Base-by-base conservation (phyloP, 805 yeast genomes). In the Wickerhamiella galacta region DNA sequence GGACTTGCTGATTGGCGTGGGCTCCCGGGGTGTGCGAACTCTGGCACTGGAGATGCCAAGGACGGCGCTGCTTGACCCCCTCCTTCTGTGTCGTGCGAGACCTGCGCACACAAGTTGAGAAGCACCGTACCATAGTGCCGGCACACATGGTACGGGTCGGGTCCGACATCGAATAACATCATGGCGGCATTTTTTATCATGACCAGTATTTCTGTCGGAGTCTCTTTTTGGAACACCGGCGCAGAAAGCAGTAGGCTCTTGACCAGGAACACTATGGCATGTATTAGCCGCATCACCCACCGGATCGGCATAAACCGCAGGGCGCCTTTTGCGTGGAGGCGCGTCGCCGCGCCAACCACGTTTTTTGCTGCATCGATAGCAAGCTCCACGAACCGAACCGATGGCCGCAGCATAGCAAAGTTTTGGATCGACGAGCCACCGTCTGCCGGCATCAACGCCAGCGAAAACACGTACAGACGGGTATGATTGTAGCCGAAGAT, bases 231-330 rank as follows among this genome's bases (percentile, higher is more conserved):
- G n/a, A 16, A 29, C 9, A 30, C 10, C 6, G 32, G 30, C 14
- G 51, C 43, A 4, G 42, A 42, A 23, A 53, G 38, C 24, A 53
- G 39, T 19, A 80, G 72, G 47, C 92, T 79, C 54, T 85, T 87
- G 10, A 87, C 90, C 33, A 87, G 66, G 50, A 83, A 85, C 2
- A 94, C 90, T 9, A 82, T 82, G 0, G 95, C 80, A 44, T 87
- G 70, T 15, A 85, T 83, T 18, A 82, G 72, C 33, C 93, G 63
- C 0, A 80, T 76, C 5, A 78, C 73, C 93, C 95, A 83, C 40
- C 94, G 61, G n/a, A 82, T 83, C 1, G 96, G 95, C 74, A 83
- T 81, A 48, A 65, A 76, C 36, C 72, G 62, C 34, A 82, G 56
- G 61, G 75, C 56, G 37, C 66, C 69, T 37, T 76, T 55, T 10